phyloP scores from a whole-genome alignment of 495 filamentous ascomycete genomes.

The Aspergillus cavernicola region DNA sequence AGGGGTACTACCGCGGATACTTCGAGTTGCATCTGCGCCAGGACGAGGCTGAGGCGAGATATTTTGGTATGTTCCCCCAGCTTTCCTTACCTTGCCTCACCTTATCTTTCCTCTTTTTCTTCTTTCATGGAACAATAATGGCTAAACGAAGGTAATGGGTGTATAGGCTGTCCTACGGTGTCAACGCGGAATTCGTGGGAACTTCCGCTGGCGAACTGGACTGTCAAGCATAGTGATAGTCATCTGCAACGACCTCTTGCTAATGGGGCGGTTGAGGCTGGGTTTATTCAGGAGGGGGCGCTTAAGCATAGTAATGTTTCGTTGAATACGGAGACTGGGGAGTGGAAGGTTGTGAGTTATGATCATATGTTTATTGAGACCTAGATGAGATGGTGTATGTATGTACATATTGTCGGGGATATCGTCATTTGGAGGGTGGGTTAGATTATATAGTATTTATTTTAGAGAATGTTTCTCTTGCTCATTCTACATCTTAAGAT shows the following conservation, averaged over 20 bases:
- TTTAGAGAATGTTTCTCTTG: too few relatives aligned
- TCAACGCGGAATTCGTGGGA: slow-evolving; percentile 43
- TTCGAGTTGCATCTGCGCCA: slow-evolving; percentile 52
- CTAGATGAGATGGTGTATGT: too few relatives aligned
- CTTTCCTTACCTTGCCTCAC: background rate
- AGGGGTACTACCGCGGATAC: slow-evolving; percentile 64
- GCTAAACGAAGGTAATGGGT: background rate
- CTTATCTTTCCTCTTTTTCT: background rate
- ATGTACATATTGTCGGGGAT: too few relatives aligned
- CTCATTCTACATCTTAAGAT: too few relatives aligned
- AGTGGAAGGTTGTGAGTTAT: slow-evolving; percentile 14
- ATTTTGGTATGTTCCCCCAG: slow-evolving; percentile 3
- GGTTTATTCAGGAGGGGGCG: slow-evolving; percentile 40
- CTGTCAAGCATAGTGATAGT: slow-evolving; percentile 54
- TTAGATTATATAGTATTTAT: too few relatives aligned
- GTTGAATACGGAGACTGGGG: slow-evolving; percentile 39
- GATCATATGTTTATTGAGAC: slow-evolving; percentile 11
- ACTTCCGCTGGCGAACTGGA: slow-evolving; percentile 57
- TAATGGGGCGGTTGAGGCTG: slow-evolving; percentile 43
- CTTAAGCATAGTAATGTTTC: slow-evolving; percentile 49
- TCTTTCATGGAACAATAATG: too few relatives aligned
- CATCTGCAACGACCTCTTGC: slow-evolving; percentile 39
- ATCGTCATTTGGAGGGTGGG: too few relatives aligned
- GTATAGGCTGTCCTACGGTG: slow-evolving; percentile 35
- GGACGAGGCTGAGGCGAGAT: slow-evolving; percentile 24